These are phyloP conservation scores for Claviceps digitariae DNA, from an alignment of 2,329 filamentous ascomycete genomes.

Conservation along the genomic window DNA sequence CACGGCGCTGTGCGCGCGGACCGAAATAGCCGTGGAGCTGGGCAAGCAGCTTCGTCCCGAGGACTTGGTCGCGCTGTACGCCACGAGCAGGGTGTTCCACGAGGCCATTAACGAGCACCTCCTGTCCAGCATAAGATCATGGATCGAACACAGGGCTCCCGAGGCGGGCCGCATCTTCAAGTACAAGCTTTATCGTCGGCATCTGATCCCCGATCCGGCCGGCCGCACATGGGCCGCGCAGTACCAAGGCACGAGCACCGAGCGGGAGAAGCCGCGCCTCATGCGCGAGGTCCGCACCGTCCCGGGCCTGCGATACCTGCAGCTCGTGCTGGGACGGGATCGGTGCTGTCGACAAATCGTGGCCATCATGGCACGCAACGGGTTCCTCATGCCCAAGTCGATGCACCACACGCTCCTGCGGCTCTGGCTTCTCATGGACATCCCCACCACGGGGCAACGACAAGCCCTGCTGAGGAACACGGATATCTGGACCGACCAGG, in stretches of 20 bases:
- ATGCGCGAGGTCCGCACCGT: slow-evolving; percentile 30
- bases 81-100: slow-evolving; percentile 50
- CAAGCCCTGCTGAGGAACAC: slow-evolving; percentile 37
- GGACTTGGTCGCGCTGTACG: slow-evolving; percentile 51
- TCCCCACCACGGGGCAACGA: slow-evolving; percentile 42
- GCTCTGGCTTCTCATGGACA: slow-evolving; percentile 62
- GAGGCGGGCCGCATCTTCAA: slow-evolving; percentile 44
- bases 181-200: slow-evolving; percentile 42
- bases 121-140: slow-evolving; percentile 42
- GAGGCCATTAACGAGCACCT: slow-evolving; percentile 44
- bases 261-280: slow-evolving; percentile 4
- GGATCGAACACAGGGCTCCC: slow-evolving; percentile 39
- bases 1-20: slow-evolving; percentile 26
- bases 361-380: slow-evolving; percentile 42
- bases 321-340: slow-evolving; percentile 49
- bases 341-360: slow-evolving; percentile 47
- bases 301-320: slow-evolving; percentile 53
- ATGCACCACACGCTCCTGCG: slow-evolving; percentile 42
- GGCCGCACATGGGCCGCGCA: slow-evolving; percentile 25
- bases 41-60: slow-evolving; percentile 37
- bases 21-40: slow-evolving; percentile 41
- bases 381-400: slow-evolving; percentile 38
- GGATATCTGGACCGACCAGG: slow-evolving; percentile 40
- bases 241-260: slow-evolving; percentile 3
- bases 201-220: slow-evolving; percentile 48